Conservation (phyloP, 495 filamentous ascomycete species). For the Penicillium coprophilum region DNA sequence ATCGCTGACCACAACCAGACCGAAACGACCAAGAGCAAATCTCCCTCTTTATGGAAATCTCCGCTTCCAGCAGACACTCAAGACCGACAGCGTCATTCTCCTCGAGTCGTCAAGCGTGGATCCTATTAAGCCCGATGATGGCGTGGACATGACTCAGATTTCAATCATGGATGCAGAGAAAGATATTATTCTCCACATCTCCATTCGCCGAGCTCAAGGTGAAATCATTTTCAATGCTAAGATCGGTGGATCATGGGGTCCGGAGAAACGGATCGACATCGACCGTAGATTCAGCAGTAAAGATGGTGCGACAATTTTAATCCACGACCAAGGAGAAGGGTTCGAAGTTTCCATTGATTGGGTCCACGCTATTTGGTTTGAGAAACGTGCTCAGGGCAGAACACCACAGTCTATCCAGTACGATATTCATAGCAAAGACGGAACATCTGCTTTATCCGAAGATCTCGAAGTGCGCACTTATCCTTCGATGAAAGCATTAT, state of each 20-base stretch:
- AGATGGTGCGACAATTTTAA: slow-evolving; percentile 11
- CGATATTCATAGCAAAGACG: neutral
- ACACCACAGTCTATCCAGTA: slow-evolving; percentile 2
- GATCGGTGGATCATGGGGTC: slow-evolving; percentile 7
- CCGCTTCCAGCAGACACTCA: slow-evolving; percentile 4
- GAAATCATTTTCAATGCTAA: slow-evolving; percentile 12
- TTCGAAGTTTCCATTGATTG: slow-evolving; percentile 15
- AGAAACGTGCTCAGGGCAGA: slow-evolving; percentile 1
- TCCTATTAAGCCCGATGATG: neutral
- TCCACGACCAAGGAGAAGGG: slow-evolving; percentile 10
- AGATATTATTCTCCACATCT: slow-evolving; percentile 10
- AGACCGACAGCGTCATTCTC: slow-evolving; percentile 14
- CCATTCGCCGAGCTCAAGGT: slow-evolving; percentile 6
- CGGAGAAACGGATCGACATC: slow-evolving; percentile 4
- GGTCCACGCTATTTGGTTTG: slow-evolving; percentile 11
- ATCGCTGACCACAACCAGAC: neutral
- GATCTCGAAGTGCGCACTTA: slow-evolving; percentile 12
- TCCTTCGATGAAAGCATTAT: slow-evolving; percentile 13
- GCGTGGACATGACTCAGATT: slow-evolving; percentile 10
- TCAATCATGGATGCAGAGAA: neutral
- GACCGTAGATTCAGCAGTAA: slow-evolving; percentile 2
- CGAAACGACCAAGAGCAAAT: slow-evolving; percentile 9
- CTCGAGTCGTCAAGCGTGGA: slow-evolving; percentile 8
- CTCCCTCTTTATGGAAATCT: slow-evolving; percentile 7
- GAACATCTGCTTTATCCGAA: slow-evolving; percentile 1